Evolutionary conservation across 441 rosid species (phyloP).

Genomic region (Euphorbia corollata): DNA sequence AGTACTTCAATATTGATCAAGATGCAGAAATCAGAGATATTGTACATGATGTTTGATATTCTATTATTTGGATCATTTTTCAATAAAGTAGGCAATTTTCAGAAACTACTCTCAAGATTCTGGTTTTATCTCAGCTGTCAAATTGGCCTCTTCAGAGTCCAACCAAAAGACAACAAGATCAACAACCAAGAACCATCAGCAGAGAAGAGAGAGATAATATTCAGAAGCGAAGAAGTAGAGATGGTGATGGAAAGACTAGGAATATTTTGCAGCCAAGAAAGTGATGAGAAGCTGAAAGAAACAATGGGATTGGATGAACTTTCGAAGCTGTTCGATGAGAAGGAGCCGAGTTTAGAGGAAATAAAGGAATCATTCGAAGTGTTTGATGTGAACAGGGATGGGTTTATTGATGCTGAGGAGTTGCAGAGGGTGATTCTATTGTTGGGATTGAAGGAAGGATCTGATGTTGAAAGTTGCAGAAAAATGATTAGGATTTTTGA

Average conservation of each 20-base stretch:
- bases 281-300: conserved; percentile 26
- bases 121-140: conserved; percentile 25
- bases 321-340: conserved; percentile 41
- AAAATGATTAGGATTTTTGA: conserved; percentile 43
- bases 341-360: conserved; percentile 51
- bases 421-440: conserved; percentile 43
- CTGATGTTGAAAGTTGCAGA: conserved; percentile 30
- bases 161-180: conserved; percentile 17
- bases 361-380: conserved; percentile 48
- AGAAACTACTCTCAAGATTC: conserved; percentile 20
- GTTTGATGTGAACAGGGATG: conserved; percentile 54
- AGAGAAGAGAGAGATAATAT: background rate
- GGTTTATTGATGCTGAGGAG: conserved; percentile 49
- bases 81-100: conserved; percentile 1
- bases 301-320: conserved; percentile 28
- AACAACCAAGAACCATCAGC: conserved; percentile 10
- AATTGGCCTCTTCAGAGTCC: conserved; percentile 9
- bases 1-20: background rate
- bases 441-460: conserved; percentile 42
- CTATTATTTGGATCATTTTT: conserved; percentile 13
- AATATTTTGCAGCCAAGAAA: conserved; percentile 32
- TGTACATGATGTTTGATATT: conserved; percentile 12
- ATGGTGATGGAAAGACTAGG: conserved; percentile 47
- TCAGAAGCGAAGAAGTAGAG: conserved; percentile 42
- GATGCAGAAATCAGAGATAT: conserved; percentile 19